Percentiles rank a stretch among this genome's conserved stretches.
Conservation (phyloP, 1,139 yeast genomes). For the Pichia sp. region DNA sequence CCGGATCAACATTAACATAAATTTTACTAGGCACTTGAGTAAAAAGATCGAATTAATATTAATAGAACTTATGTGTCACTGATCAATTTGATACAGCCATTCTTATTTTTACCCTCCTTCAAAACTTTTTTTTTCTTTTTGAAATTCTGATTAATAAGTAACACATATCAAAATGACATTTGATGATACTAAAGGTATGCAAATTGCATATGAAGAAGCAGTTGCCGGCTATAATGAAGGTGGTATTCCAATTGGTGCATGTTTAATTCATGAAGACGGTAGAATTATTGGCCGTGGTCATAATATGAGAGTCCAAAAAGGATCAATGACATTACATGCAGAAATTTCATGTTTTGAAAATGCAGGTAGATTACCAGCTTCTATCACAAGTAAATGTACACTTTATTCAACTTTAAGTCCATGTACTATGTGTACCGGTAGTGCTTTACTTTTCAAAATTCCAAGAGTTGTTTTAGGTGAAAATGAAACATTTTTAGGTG, state of each 20-base stretch:
- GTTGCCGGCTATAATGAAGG: conserved; percentile 61
- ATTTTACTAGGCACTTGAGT: too few relatives aligned
- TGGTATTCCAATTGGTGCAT: conserved; percentile 79
- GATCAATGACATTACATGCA: conserved; percentile 79
- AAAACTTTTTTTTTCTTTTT: neutral
- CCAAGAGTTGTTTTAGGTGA: conserved; percentile 86
- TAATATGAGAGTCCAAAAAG: conserved; percentile 78
- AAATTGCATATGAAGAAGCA: conserved; percentile 71
- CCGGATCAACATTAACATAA: too few relatives aligned
- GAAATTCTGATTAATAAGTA: neutral
- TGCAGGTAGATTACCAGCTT: conserved; percentile 77
- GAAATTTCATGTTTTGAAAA: conserved; percentile 85
- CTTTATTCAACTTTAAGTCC: conserved; percentile 92
- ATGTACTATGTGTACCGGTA: conserved; percentile 93
- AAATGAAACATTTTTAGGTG: conserved; percentile 71
- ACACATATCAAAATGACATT: conserved; percentile 35
- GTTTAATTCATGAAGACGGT: conserved; percentile 71
- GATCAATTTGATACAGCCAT: too few relatives aligned
- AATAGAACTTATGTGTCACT: too few relatives aligned
- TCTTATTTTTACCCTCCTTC: too few relatives aligned
- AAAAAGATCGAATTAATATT: too few relatives aligned
- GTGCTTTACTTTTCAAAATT: conserved; percentile 81
- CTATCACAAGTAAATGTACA: conserved; percentile 61
- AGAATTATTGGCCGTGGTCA: conserved; percentile 80
- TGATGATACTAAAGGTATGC: conserved; percentile 60